phyloP scores from a whole-genome alignment of 2,329 filamentous ascomycete species.

The Phaeosphaeria sp. region DNA sequence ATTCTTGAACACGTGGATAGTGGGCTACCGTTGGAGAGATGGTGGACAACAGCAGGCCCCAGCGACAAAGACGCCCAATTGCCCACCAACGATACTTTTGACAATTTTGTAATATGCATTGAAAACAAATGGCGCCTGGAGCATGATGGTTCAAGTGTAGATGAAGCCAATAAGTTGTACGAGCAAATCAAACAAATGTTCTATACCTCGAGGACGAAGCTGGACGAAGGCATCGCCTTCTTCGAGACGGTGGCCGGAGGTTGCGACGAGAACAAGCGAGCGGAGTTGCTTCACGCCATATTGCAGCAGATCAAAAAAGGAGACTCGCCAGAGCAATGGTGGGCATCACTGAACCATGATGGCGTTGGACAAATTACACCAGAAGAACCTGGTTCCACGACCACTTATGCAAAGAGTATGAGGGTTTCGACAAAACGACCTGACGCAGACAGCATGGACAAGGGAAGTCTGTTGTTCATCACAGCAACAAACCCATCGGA shows the following conservation, averaged over 20 bases:
- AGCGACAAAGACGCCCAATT: background rate
- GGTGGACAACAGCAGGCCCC: background rate
- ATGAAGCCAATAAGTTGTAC: background rate
- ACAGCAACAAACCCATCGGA: background rate
- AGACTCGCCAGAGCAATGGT: background rate
- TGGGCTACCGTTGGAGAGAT: background rate
- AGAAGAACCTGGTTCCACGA: background rate
- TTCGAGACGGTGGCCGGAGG: background rate
- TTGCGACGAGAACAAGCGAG: background rate
- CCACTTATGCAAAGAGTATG: background rate
- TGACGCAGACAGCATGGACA: background rate
- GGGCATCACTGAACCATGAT: background rate
- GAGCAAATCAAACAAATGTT: background rate
- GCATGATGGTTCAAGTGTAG: background rate
- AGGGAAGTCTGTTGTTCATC: background rate
- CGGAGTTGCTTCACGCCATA: background rate
- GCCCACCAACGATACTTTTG: background rate
- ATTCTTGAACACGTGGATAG: background rate
- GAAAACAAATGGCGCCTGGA: background rate
- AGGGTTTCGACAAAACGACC: background rate
- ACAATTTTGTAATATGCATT: background rate
- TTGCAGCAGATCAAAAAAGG: background rate
- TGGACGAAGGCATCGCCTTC: background rate
- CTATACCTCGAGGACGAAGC: background rate
- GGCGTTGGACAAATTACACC: background rate